Evolutionary conservation across 1,139 yeast species (phyloP).

Genomic region (Saccharomyces hybrid): DNA sequence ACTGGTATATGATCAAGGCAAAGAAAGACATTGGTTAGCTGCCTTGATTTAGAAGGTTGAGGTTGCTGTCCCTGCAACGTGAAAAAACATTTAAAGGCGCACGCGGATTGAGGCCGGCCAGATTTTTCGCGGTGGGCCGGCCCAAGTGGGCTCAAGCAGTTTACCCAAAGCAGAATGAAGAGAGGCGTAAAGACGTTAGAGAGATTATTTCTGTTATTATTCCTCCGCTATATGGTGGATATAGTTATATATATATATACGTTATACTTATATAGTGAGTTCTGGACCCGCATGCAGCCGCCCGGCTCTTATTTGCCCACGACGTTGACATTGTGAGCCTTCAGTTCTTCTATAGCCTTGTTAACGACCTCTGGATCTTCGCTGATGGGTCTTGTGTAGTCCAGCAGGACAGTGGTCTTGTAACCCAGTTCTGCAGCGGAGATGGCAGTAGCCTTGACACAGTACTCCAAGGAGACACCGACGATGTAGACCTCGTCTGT

Average conservation of each 20-base stretch:
- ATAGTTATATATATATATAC: background rate
- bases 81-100: background rate
- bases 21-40: background rate
- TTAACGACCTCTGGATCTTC: constrained; percentile 23
- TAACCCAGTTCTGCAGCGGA: constrained; percentile 61
- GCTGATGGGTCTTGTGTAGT: constrained; percentile 46
- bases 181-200: background rate
- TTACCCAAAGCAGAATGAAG: background rate
- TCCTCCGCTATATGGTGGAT: background rate
- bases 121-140: constrained; percentile 1
- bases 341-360: constrained; percentile 16
- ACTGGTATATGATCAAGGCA: background rate
- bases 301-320: background rate
- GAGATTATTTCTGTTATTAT: background rate
- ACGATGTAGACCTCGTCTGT: constrained; percentile 62
- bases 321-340: constrained; percentile 9
- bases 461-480: constrained; percentile 81
- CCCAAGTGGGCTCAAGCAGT: background rate
- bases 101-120: background rate
- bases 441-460: constrained; percentile 69
- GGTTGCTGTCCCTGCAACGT: constrained; percentile 4
- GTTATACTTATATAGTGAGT: background rate
- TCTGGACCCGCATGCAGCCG: background rate
- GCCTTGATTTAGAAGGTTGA: background rate
- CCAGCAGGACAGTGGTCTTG: constrained; percentile 51